These are phyloP conservation scores for Penicillium samsonianum DNA, from an alignment of 495 filamentous ascomycete genomes.

Conservation along the genomic window DNA sequence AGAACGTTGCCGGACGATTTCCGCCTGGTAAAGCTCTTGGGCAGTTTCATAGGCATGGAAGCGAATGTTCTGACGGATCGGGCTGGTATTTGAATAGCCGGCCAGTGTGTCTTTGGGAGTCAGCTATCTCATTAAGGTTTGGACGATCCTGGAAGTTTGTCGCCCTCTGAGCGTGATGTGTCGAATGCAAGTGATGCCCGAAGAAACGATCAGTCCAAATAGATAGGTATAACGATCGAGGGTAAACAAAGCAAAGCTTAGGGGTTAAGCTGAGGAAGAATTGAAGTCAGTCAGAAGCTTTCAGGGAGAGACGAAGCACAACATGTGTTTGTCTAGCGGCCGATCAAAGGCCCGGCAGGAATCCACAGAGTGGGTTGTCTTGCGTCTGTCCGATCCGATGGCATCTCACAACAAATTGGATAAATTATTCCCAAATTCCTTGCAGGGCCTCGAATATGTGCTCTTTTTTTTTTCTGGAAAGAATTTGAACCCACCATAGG, in stretches of 20 bases:
- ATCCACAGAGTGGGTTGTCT: constrained; percentile 30
- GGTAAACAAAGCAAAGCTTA: constrained; percentile 3
- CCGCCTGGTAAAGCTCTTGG: constrained; percentile 63
- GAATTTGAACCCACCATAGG: not conserved
- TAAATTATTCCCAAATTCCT: constrained; percentile 11
- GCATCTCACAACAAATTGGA: constrained; percentile 17
- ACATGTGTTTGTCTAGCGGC: constrained; percentile 29
- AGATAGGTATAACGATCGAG: constrained; percentile 9
- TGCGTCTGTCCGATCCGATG: constrained; percentile 16
- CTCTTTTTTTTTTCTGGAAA: not conserved
- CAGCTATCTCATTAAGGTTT: constrained; percentile 20
- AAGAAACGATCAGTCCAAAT: constrained; percentile 24
- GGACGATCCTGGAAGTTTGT: not conserved
- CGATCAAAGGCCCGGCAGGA: constrained; percentile 28
- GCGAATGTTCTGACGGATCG: constrained; percentile 5
- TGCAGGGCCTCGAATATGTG: not conserved
- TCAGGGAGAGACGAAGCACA: constrained; percentile 10
- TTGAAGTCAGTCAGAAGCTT: constrained; percentile 19
- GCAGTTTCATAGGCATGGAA: constrained; percentile 69
- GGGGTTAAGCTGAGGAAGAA: constrained; percentile 8
- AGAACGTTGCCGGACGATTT: constrained; percentile 68
- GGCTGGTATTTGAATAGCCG: not conserved
- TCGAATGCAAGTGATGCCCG: constrained; percentile 22
- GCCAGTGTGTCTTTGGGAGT: constrained; percentile 5
- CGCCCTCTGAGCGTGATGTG: constrained; percentile 22